Evolutionary conservation across 2,329 filamentous ascomycete genomes (phyloP).

Genomic region (Alternaria infectoria): DNA sequence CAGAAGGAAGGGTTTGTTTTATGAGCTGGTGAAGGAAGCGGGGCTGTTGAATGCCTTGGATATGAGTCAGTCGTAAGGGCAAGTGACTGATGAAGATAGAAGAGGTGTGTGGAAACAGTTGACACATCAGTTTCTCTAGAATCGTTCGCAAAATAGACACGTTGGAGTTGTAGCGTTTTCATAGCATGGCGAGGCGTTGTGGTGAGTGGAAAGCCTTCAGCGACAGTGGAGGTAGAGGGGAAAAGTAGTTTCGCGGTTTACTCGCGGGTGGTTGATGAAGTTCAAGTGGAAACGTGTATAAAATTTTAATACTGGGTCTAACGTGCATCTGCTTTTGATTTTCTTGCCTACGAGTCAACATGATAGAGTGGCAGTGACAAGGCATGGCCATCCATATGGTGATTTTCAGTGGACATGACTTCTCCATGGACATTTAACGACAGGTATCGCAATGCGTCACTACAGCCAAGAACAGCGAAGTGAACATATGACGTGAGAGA

Average conservation of each 20-base stretch:
- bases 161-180: not conserved
- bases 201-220: not conserved
- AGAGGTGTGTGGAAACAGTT: not conserved
- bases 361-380: not conserved
- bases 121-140: not conserved
- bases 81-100: not conserved
- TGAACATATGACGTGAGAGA: not conserved
- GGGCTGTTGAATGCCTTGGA: conserved; percentile 63
- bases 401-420: not conserved
- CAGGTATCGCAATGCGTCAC: not conserved
- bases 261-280: not conserved
- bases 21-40: conserved; percentile 89
- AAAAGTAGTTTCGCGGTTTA: not conserved
- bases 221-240: not conserved
- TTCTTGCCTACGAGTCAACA: not conserved
- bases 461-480: not conserved
- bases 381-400: not conserved
- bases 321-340: not conserved
- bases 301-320: not conserved
- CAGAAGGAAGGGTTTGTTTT: conserved; percentile 78
- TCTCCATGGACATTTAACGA: not conserved
- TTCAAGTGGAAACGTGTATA: not conserved
- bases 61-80: conserved; percentile 1
- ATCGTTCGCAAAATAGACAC: not conserved
- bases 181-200: not conserved